phyloP scores from a whole-genome alignment of 179 eudicot species.

The Camellia oleifera region DNA sequence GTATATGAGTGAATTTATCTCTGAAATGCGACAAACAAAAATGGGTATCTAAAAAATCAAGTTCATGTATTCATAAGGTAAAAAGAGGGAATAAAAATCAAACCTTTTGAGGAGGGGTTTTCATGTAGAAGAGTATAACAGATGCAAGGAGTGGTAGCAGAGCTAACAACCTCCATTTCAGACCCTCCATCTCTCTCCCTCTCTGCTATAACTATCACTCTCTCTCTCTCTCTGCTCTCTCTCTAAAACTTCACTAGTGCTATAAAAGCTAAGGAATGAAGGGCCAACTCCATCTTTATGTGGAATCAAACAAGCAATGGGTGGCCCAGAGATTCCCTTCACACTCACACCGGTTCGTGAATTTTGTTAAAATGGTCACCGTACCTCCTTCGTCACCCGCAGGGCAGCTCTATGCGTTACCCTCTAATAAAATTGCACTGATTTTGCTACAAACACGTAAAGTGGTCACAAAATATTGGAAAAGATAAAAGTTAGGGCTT shows the following conservation, averaged over 20 bases:
- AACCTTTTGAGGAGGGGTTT: slow-evolving; percentile 38
- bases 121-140: slow-evolving; percentile 30
- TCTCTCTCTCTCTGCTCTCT: slow-evolving; percentile 8
- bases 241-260: too few relatives aligned
- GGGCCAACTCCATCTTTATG: background rate
- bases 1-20: background rate
- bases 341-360: background rate
- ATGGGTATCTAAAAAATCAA: background rate
- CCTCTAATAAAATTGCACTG: background rate
- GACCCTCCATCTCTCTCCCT: slow-evolving; percentile 36
- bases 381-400: background rate
- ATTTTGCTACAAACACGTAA: too few relatives aligned
- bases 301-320: background rate
- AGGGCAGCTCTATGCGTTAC: background rate
- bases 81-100: slow-evolving; percentile 4
- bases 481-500: too few relatives aligned
- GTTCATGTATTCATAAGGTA: too few relatives aligned
- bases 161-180: slow-evolving; percentile 38
- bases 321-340: background rate
- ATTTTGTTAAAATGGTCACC: background rate
- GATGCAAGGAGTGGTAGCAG: slow-evolving; percentile 44
- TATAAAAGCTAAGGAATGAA: background rate
- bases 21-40: background rate
- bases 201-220: background rate
- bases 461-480: too few relatives aligned